Evolutionary conservation across 2,329 filamentous ascomycete species (phyloP).

Genomic region (Chaetomium sp.): DNA sequence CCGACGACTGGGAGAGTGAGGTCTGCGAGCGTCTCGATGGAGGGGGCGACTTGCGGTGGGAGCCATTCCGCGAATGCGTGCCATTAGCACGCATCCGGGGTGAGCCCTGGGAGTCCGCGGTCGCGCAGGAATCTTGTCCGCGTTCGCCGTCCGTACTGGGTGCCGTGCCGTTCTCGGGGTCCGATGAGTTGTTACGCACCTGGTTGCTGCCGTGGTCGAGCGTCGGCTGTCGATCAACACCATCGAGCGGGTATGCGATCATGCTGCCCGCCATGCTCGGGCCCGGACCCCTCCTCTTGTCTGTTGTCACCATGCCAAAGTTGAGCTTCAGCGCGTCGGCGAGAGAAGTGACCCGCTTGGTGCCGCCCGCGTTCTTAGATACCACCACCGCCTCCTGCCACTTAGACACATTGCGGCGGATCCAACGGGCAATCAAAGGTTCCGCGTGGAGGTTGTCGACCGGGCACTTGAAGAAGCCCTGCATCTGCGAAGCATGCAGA

Average conservation of each 20-base stretch:
- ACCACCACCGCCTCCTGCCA: slow-evolving; percentile 94
- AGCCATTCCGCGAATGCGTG: slow-evolving; percentile 19
- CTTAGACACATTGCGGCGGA: slow-evolving; percentile 75
- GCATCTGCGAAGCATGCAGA: slow-evolving; percentile 96
- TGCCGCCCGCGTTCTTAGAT: slow-evolving; percentile 95
- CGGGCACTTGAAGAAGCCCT: slow-evolving; percentile 96
- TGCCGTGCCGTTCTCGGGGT: slow-evolving; percentile 19
- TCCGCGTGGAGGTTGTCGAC: slow-evolving; percentile 97
- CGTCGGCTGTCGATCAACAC: slow-evolving; percentile 42
- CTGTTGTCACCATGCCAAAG: slow-evolving; percentile 92
- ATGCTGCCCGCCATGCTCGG: slow-evolving; percentile 69
- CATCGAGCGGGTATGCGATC: slow-evolving; percentile 64
- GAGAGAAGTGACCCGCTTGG: slow-evolving; percentile 91
- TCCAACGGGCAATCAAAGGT: slow-evolving; percentile 92
- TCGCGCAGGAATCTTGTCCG: slow-evolving; percentile 26
- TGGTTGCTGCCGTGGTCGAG: slow-evolving; percentile 32
- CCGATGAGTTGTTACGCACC: slow-evolving; percentile 23
- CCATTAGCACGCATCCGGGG: slow-evolving; percentile 33
- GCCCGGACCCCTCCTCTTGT: slow-evolving; percentile 56
- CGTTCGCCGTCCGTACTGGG: slow-evolving; percentile 21
- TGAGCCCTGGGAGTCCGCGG: slow-evolving; percentile 40
- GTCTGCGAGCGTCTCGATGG: slow-evolving; percentile 25
- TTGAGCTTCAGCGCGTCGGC: slow-evolving; percentile 95
- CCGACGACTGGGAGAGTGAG: slow-evolving; percentile 31
- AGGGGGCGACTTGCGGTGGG: slow-evolving; percentile 23